Percentiles rank a stretch among this genome's conserved stretches.
phyloP scores from a whole-genome alignment of 169 alveolate species.

The Plasmodium chabaudi region DNA sequence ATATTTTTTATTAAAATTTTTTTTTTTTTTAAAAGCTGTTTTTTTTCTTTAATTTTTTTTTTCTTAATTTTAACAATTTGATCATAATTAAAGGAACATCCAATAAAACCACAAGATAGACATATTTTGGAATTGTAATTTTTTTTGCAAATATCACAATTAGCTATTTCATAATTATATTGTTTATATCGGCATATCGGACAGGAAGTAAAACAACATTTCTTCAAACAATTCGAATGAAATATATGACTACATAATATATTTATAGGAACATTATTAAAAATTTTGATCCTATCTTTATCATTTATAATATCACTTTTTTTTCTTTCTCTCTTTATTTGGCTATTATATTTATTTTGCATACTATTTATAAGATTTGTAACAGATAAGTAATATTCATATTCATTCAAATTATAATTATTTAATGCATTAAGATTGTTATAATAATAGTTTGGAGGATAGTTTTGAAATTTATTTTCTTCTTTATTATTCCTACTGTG shows the following conservation, averaged over 20 bases:
- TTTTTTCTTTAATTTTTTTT: conserved; percentile 34
- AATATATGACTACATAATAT: conserved; percentile 61
- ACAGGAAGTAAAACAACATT: conserved; percentile 62
- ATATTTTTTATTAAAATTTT: conserved; percentile 9
- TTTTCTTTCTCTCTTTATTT: conserved; percentile 27
- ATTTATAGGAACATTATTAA: conserved; percentile 54
- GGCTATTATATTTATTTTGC: conserved; percentile 25
- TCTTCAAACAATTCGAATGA: conserved; percentile 64
- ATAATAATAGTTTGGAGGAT: background rate
- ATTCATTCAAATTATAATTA: background rate
- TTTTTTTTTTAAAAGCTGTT: conserved; percentile 31
- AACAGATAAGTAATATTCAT: conserved; percentile 7
- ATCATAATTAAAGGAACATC: conserved; percentile 66
- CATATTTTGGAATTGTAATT: conserved; percentile 44
- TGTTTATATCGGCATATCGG: conserved; percentile 70
- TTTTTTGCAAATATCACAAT: conserved; percentile 61
- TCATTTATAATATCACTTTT: background rate
- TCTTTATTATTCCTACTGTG: background rate
- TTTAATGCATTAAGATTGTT: conserved; percentile 1
- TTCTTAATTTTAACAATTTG: conserved; percentile 14
- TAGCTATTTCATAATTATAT: conserved; percentile 69
- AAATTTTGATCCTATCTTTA: conserved; percentile 4
- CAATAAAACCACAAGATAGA: conserved; percentile 63
- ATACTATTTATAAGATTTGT: conserved; percentile 9
- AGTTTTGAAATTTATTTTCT: background rate